Percentiles rank a stretch among this genome's conserved stretches.
Evolutionary conservation across 78 protist genomes (phyloP).

Genomic region (Pigoraptor vietnamica): DNA sequence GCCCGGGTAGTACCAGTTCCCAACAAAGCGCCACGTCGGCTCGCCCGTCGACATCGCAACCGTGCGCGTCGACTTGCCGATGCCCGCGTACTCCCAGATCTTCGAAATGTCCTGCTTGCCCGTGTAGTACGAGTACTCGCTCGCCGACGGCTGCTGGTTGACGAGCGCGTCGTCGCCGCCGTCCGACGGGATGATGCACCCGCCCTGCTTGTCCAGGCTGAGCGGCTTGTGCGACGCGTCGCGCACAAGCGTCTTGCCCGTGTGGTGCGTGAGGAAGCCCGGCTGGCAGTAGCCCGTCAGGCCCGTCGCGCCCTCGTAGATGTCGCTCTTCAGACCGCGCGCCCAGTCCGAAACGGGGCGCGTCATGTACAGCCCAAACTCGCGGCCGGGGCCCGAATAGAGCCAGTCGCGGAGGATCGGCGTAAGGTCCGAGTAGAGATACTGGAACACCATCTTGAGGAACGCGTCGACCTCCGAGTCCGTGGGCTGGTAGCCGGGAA

Average conservation of each 20-base stretch:
- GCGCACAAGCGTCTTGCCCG: not conserved
- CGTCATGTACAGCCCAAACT: not conserved
- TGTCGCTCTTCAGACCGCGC: not conserved
- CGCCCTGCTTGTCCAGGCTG: not conserved
- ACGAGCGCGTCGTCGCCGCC: not conserved
- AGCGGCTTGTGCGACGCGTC: not conserved
- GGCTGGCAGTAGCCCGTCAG: not conserved
- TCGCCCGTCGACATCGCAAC: not conserved
- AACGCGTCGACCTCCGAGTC: not conserved
- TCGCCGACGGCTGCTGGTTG: not conserved
- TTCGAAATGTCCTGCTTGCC: not conserved
- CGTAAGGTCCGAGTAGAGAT: not conserved
- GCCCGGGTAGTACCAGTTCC: not conserved
- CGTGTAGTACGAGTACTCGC: not conserved
- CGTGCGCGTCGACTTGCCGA: not conserved
- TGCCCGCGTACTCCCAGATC: not conserved
- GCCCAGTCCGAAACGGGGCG: not conserved
- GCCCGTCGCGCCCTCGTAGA: not conserved
- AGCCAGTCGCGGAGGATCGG: not conserved
- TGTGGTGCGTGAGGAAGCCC: not conserved
- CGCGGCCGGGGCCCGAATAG: not conserved
- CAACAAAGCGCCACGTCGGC: not conserved
- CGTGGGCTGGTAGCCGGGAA: not conserved
- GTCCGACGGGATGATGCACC: not conserved
- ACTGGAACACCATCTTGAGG: not conserved